Evolutionary conservation across 345 rosid genomes (phyloP).

Genomic region (Eucalyptus cloeziana): DNA sequence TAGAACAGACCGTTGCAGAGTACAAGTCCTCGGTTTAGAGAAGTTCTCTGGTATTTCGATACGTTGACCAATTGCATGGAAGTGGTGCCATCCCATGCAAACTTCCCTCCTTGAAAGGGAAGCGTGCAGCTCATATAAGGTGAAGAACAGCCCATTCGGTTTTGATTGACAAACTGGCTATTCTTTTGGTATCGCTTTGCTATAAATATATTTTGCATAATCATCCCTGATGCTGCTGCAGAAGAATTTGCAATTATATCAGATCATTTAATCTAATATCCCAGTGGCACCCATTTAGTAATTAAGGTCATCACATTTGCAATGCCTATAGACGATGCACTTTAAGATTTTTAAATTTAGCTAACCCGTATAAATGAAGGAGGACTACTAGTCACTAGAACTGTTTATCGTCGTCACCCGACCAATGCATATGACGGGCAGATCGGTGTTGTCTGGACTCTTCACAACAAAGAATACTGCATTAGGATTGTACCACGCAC

Average conservation of each 20-base stretch:
- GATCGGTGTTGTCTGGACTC: background rate
- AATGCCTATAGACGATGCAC: background rate
- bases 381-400: background rate
- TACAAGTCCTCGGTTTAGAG: conserved; percentile 42
- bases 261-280: conserved; percentile 1
- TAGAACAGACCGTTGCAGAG: conserved; percentile 95
- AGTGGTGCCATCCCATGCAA: conserved; percentile 58
- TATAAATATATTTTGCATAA: conserved; percentile 68
- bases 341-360: background rate
- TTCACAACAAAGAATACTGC: background rate
- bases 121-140: conserved; percentile 41
- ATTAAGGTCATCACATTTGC: background rate
- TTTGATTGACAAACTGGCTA: conserved; percentile 57
- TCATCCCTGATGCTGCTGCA: conserved; percentile 79
- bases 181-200: conserved; percentile 45
- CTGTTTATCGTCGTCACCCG: background rate
- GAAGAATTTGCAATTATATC: conserved; percentile 38
- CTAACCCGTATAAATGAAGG: background rate
- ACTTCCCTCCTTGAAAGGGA: conserved; percentile 71
- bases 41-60: conserved; percentile 41
- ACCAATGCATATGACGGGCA: background rate
- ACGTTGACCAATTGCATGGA: conserved; percentile 54
- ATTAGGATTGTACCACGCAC: too few relatives aligned
- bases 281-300: background rate
- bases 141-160: conserved; percentile 40